These are phyloP conservation scores for Acacia pycnantha DNA, from an alignment of 331 rosid genomes.

Conservation along the genomic window DNA sequence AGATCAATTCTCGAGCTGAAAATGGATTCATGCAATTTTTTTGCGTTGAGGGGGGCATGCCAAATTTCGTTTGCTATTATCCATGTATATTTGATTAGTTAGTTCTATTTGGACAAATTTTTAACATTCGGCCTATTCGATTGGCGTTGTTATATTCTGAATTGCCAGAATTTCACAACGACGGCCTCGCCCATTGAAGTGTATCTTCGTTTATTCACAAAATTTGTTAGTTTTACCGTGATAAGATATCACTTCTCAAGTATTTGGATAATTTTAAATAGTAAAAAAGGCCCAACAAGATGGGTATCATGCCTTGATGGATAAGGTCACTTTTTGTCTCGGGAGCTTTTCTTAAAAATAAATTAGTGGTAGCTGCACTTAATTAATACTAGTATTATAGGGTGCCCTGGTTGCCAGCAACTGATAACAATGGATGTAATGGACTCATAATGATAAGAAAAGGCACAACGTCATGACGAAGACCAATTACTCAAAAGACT, in stretches of 20 bases:
- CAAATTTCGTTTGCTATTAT: neutral
- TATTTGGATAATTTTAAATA: neutral
- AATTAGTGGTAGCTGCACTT: neutral
- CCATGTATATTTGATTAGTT: neutral
- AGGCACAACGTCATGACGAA: neutral
- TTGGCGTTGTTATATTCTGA: neutral
- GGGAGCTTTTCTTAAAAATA: neutral
- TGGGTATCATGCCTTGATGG: neutral
- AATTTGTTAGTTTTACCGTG: neutral
- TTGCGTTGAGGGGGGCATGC: neutral
- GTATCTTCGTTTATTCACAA: neutral
- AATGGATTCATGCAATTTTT: neutral
- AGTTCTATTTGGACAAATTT: neutral
- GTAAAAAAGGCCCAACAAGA: neutral
- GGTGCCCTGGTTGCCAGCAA: neutral
- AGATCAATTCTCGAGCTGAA: neutral
- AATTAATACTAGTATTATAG: neutral
- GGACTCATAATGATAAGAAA: neutral
- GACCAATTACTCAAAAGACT: neutral
- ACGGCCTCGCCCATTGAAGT: neutral
- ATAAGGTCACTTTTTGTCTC: neutral
- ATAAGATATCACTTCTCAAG: neutral
- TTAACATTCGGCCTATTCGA: neutral
- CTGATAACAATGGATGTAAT: neutral
- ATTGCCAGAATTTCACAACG: neutral